Evolutionary conservation across 2,329 filamentous ascomycete genomes (phyloP).

Genomic region (Ophiostoma ips): DNA sequence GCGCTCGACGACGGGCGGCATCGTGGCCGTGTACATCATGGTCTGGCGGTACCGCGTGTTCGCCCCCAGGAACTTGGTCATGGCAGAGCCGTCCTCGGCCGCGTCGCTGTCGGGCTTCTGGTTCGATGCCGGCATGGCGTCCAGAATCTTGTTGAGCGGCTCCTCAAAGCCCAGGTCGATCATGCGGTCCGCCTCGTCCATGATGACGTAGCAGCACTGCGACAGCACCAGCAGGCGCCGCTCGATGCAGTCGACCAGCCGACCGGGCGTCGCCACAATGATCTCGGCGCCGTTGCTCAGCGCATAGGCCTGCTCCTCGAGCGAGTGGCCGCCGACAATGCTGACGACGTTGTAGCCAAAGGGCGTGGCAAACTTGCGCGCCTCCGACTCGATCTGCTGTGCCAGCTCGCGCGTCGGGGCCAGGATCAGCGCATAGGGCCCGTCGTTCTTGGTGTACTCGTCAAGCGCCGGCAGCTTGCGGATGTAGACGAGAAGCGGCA

Average conservation of each 20-base stretch:
- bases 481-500: constrained; percentile 90
- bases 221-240: constrained; percentile 76
- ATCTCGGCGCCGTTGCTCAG: constrained; percentile 90
- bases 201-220: constrained; percentile 98
- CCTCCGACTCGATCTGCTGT: constrained; percentile 92
- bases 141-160: constrained; percentile 91
- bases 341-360: constrained; percentile 91
- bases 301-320: constrained; percentile 86
- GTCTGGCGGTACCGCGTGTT: constrained; percentile 83
- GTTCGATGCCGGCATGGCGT: constrained; percentile 81
- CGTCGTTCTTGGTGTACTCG: constrained; percentile 80
- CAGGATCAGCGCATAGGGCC: constrained; percentile 92
- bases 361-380: constrained; percentile 78
- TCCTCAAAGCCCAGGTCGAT: constrained; percentile 98
- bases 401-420: constrained; percentile 94
- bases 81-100: constrained; percentile 73
- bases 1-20: constrained; percentile 82
- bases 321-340: constrained; percentile 91
- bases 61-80: constrained; percentile 64
- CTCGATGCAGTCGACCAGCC: constrained; percentile 94
- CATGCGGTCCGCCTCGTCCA: constrained; percentile 99
- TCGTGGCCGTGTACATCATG: constrained; percentile 99
- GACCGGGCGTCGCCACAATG: constrained; percentile 94
- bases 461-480: constrained; percentile 74
- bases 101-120: constrained; percentile 91